These are phyloP conservation scores for Lophiostoma macrostomum DNA, from an alignment of 495 filamentous ascomycete genomes.

Conservation along the genomic window DNA sequence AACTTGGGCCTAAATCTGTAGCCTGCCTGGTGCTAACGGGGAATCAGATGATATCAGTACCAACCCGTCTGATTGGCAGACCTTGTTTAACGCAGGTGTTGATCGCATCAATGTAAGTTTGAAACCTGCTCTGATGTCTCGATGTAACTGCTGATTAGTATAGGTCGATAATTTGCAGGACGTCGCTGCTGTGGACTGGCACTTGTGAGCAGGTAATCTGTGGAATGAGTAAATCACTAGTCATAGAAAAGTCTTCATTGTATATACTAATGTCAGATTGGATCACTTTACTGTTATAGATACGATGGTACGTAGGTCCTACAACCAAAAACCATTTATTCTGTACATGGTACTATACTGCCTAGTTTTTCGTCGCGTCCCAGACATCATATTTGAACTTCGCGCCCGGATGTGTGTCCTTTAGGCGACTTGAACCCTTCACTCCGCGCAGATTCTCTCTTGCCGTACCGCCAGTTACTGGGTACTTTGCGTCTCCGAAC, in stretches of 20 bases:
- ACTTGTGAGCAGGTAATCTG: too few species aligned
- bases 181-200: constrained; percentile 51
- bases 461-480: too few species aligned
- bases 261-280: too few species aligned
- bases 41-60: not conserved
- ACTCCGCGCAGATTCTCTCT: not conserved
- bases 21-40: not conserved
- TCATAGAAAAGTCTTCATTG: too few species aligned
- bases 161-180: constrained; percentile 50
- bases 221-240: too few species aligned
- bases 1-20: not conserved
- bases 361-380: too few species aligned
- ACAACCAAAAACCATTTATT: too few species aligned
- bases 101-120: constrained; percentile 9
- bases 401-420: not conserved
- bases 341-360: too few species aligned
- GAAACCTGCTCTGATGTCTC: not conserved
- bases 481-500: not conserved
- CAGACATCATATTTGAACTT: constrained; percentile 28
- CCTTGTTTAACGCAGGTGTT: constrained; percentile 4
- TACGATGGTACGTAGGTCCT: too few species aligned
- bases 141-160: not conserved
- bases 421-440: not conserved
- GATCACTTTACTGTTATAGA: too few species aligned
- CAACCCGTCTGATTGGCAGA: not conserved